Evolutionary conservation across 2,329 filamentous ascomycete genomes (phyloP).

Genomic region (Talaromyces islandicus): DNA sequence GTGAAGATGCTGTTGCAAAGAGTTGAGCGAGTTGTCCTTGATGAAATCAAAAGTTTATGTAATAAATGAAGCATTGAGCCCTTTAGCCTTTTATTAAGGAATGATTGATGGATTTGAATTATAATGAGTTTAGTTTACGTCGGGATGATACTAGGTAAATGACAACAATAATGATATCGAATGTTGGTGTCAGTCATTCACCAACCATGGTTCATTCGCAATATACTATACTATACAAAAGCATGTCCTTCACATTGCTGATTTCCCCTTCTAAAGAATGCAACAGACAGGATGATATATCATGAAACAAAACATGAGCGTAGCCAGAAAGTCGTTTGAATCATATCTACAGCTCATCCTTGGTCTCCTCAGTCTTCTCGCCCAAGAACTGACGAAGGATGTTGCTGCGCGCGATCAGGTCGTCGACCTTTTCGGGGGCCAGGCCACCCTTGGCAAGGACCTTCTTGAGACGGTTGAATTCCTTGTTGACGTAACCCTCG

Average conservation of each 20-base stretch:
- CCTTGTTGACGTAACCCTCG: constrained; percentile 75
- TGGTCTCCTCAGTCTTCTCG: constrained; percentile 50
- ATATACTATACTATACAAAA: background rate
- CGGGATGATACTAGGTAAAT: background rate
- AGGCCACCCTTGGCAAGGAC: constrained; percentile 82
- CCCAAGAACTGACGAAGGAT: constrained; percentile 73
- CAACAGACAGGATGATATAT: background rate
- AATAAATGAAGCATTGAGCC: background rate
- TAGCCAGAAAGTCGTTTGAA: constrained; percentile 9
- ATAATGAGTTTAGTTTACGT: background rate
- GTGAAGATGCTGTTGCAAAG: constrained; percentile 18
- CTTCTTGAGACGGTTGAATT: constrained; percentile 71
- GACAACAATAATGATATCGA: background rate
- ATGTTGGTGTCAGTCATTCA: background rate
- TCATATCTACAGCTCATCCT: constrained; percentile 63
- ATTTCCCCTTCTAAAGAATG: background rate
- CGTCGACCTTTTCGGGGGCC: constrained; percentile 79
- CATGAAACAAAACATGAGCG: background rate
- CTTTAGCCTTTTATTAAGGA: background rate
- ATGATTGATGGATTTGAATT: background rate
- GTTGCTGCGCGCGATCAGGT: constrained; percentile 80
- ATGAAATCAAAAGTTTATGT: background rate
- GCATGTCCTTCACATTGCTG: background rate
- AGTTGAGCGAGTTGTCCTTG: background rate
- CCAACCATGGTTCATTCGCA: background rate